Evolutionary conservation across 2,329 filamentous ascomycete species (phyloP).

Genomic region (Colletotrichum sp.): DNA sequence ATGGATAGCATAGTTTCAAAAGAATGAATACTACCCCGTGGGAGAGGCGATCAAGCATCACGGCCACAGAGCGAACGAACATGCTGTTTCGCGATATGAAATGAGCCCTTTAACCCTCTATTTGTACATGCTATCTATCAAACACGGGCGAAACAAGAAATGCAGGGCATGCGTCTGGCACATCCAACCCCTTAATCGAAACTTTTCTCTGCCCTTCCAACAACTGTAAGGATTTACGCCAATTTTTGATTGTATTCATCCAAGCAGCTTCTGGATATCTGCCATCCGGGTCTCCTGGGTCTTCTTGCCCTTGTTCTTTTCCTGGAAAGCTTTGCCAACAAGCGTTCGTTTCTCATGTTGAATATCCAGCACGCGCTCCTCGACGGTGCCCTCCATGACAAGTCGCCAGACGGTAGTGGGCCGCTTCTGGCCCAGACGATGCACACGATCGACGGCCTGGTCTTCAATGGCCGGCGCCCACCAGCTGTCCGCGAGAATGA

Average conservation of each 20-base stretch:
- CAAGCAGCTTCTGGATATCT: constrained; percentile 56
- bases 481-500: constrained; percentile 84
- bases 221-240: background rate
- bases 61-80: background rate
- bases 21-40: background rate
- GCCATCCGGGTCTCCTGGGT: constrained; percentile 63
- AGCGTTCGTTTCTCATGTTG: constrained; percentile 81
- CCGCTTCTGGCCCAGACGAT: constrained; percentile 82
- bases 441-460: constrained; percentile 87
- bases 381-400: constrained; percentile 80
- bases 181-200: background rate
- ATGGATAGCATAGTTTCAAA: background rate
- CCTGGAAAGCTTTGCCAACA: constrained; percentile 80
- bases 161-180: background rate
- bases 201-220: background rate
- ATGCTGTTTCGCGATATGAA: background rate
- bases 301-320: constrained; percentile 65
- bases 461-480: constrained; percentile 95
- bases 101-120: background rate
- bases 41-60: background rate
- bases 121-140: background rate
- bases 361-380: constrained; percentile 80
- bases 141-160: background rate
- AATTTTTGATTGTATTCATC: constrained; percentile 20
- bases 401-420: constrained; percentile 81